Conservation (phyloP, 2,329 filamentous ascomycete species). For the Colletotrichum nymphaeae region DNA sequence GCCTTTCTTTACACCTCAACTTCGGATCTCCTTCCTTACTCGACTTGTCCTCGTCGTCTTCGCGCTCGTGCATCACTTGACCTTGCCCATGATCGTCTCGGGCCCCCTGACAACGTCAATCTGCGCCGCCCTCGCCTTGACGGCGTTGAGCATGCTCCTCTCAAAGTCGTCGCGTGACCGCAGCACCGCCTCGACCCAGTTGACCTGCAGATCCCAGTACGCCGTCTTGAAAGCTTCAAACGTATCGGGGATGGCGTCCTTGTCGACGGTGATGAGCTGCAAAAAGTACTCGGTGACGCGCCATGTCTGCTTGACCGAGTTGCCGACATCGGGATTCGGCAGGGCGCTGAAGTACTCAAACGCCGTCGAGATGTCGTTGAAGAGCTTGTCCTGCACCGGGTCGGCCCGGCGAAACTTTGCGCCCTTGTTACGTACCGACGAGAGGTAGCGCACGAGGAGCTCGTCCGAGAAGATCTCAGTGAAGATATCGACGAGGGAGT, state of each 20-base stretch:
- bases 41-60: too few relatives aligned
- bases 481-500: conserved; percentile 89
- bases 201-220: conserved; percentile 95
- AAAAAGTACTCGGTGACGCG: conserved; percentile 88
- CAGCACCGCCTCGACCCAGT: conserved; percentile 94
- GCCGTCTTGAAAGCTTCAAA: conserved; percentile 86
- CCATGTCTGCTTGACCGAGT: conserved; percentile 90
- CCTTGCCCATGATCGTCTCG: conserved; percentile 95
- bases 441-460: conserved; percentile 87
- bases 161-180: conserved; percentile 94
- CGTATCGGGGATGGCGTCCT: conserved; percentile 76
- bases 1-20: too few relatives aligned
- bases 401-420: conserved; percentile 89
- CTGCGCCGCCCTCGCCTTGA: conserved; percentile 90
- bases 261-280: conserved; percentile 81
- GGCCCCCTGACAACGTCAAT: conserved; percentile 82
- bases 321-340: conserved; percentile 75
- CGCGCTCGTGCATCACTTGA: conserved; percentile 68
- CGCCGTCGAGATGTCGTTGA: conserved; percentile 89
- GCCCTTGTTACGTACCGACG: conserved; percentile 86
- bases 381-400: conserved; percentile 92
- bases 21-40: too few relatives aligned
- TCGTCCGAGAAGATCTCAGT: conserved; percentile 94
- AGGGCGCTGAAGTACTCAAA: conserved; percentile 88
- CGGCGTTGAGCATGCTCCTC: conserved; percentile 84